Evolutionary conservation across 768 basidiomycete species (phyloP), one percentile per base, ranked within the genome.

Genomic region (Exsudoporus frostii): DNA sequence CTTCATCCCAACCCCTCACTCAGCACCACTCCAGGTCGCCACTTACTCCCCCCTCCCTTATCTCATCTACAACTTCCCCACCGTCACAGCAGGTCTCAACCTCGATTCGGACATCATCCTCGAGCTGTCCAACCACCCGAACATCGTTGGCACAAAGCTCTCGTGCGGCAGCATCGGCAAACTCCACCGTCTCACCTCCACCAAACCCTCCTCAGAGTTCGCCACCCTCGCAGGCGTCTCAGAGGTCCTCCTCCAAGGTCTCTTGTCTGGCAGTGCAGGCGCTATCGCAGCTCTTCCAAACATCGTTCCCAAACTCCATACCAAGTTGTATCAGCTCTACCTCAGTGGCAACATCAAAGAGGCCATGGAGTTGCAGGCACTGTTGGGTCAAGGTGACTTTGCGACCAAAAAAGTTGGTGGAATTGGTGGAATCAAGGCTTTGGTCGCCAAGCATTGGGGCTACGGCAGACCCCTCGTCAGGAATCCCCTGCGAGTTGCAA

Each of bases 81-180:
- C 74, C 43, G 89, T 88, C 49, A 87, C 86, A 14, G 85, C 90
- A 1, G 90, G 92, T 14, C 80, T 88, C 55, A 88, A 95, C 65
- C 81, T 95, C 36, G 87, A 91, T 67, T 91, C 90, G 0, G 90
- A 93, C 67, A 78, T 79, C 46, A 79, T 95, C 61, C 76, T 76
- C 45, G 73, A 77, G 17, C 78, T 94, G 32, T 84, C 87, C 4
- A 69, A 79, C 41, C 90, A 92, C 65, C 88, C 88, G 7, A 92
- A 93, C 71, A 90, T 91, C 58, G 86, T 92, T 54, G 92, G 92
- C 53, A 84, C 81, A 46, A 93, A 89, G 71, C 77, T 94, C 22
- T 92, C 92, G 30, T 92, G 90, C 65, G 90, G 86, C 5, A 86
- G 84, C 60, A 83, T 94, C 52, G 90, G 90, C 20, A 94, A 92